Base-by-base conservation (phyloP, 495 filamentous ascomycete genomes). In the Penicillium nucicola region DNA sequence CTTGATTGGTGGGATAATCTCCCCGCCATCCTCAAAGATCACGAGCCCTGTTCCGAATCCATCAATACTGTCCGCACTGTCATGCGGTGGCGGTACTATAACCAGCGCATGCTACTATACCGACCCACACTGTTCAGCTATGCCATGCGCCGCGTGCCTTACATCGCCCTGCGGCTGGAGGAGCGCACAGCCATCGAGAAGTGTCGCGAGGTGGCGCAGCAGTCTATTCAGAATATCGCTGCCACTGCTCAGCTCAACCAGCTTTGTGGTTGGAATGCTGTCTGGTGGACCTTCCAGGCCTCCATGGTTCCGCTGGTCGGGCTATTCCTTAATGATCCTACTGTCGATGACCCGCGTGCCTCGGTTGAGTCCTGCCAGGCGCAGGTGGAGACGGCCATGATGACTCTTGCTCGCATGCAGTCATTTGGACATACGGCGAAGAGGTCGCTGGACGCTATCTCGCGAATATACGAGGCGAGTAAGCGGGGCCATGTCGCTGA, bases 61-160 rank as follows among this genome's bases (percentile, higher is more conserved):
- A 79, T 90, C 20, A 79, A 81, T 50, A 84, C 84, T 47, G 81
- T 84, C 0, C 76, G 86, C 47, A 83, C 83, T 45, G 80, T 90
- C 57, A 90, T 90, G 85, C 85, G 88, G 61, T 92, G 88, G 88
- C 78, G 87, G 13, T 90, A 86, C 64, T 81, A 84, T 61, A 89
- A 88, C 57, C 79, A 88, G 45, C 84, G 88, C 47, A 88, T 90
- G 70, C 79, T 90, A 1, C 80, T 90, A n/a, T 84, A 90, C 62
- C 80, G 88, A 1, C 88, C 88, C 0, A 84, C 85, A 0, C 75
- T 92, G 5, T 77, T 92, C 4, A 85, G 80, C 57, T 78, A 86
- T 3, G 87, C 87, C 6, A 82, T 87, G 60, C 84, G 82, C 9
- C 80, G 83, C 11, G 77, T 79, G 7, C 76, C 79, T 23, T 83